Conservation (phyloP, 257 asterid genomes). For the Capsicum chinense region DNA sequence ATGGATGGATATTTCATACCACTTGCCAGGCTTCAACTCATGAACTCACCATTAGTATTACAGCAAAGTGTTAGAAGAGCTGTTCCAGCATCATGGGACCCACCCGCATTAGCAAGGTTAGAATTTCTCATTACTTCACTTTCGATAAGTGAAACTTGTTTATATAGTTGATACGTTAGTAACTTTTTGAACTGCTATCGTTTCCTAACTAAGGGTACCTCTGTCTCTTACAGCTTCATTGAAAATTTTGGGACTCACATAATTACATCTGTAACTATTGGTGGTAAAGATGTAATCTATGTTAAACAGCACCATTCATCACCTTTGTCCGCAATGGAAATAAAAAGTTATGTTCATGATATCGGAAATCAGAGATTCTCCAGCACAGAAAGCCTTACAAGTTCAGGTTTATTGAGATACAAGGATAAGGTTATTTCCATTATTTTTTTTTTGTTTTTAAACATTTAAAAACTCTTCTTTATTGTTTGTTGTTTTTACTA, state of each 20-base stretch:
- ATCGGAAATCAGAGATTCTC: slow-evolving; percentile 85
- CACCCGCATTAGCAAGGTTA: slow-evolving; percentile 83
- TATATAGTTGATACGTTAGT: neutral
- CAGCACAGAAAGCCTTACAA: slow-evolving; percentile 65
- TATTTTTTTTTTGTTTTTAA: slow-evolving; percentile 32
- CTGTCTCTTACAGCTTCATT: slow-evolving; percentile 64
- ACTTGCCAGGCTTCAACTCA: slow-evolving; percentile 65
- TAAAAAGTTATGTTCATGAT: slow-evolving; percentile 85
- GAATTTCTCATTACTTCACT: neutral
- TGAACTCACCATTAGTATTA: slow-evolving; percentile 52
- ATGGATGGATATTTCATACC: slow-evolving; percentile 82
- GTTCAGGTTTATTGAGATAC: slow-evolving; percentile 72
- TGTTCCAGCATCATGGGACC: slow-evolving; percentile 83
- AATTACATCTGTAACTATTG: slow-evolving; percentile 75
- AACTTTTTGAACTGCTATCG: neutral
- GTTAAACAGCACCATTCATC: slow-evolving; percentile 76
- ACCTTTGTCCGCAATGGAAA: slow-evolving; percentile 65
- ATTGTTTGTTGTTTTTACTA: neutral
- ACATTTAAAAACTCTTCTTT: neutral
- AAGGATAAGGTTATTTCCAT: slow-evolving; percentile 71
- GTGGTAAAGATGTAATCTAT: slow-evolving; percentile 88
- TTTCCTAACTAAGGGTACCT: neutral
- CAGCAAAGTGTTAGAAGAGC: slow-evolving; percentile 67
- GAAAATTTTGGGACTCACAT: slow-evolving; percentile 88
- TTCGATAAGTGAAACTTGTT: neutral